phyloP scores from a whole-genome alignment of 768 basidiomycete genomes.

The Clitopilus passeckerianus region DNA sequence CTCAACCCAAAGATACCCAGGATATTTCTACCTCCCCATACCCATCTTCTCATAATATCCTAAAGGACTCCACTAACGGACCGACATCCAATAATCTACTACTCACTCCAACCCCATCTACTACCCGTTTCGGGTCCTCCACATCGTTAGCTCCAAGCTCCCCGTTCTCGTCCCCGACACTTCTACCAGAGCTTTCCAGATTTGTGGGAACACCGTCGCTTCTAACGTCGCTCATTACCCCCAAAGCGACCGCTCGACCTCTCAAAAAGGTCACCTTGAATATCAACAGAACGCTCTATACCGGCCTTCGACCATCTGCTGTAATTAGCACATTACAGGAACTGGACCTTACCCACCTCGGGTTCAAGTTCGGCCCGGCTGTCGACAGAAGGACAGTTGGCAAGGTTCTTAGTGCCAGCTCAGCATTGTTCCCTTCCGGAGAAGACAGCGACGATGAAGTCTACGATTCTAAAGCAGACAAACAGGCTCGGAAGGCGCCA shows the following conservation, averaged over 20 bases:
- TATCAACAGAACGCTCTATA: slow-evolving; percentile 39
- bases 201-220: slow-evolving; percentile 33
- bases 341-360: slow-evolving; percentile 23
- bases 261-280: slow-evolving; percentile 29
- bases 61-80: neutral
- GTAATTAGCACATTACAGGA: slow-evolving; percentile 27
- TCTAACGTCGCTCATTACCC: slow-evolving; percentile 19
- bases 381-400: slow-evolving; percentile 42
- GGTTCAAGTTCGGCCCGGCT: slow-evolving; percentile 28
- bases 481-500: neutral
- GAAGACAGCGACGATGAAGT: slow-evolving; percentile 16
- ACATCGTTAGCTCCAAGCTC: slow-evolving; percentile 9
- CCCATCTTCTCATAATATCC: neutral
- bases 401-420: slow-evolving; percentile 39
- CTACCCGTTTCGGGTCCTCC: slow-evolving; percentile 4
- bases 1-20: slow-evolving; percentile 1
- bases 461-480: slow-evolving; percentile 13
- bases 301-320: slow-evolving; percentile 37
- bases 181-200: slow-evolving; percentile 33
- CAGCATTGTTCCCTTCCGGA: slow-evolving; percentile 24
- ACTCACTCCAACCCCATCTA: slow-evolving; percentile 8
- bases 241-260: slow-evolving; percentile 15
- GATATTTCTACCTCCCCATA: slow-evolving; percentile 2
- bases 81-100: neutral
- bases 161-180: slow-evolving; percentile 24